Evolutionary conservation across 2,329 filamentous ascomycete species (phyloP).

Genomic region (Neofusicoccum cordaticola): DNA sequence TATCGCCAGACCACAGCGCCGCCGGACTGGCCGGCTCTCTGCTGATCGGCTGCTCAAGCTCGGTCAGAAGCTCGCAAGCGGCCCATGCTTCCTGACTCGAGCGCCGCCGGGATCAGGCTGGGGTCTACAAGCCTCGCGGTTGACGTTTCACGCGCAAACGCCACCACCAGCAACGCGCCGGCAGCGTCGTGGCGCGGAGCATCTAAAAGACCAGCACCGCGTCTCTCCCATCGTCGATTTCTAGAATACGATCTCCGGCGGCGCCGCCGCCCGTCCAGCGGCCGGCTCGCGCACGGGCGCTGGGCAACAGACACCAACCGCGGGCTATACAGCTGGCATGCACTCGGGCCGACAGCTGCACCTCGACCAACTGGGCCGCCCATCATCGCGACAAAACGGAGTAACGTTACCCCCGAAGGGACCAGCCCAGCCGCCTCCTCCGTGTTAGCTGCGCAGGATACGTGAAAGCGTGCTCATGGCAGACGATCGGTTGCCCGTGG

Average conservation of each 20-base stretch:
- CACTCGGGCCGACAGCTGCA: constrained; percentile 13
- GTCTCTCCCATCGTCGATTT: constrained; percentile 10
- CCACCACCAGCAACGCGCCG: not conserved
- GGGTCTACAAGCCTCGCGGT: not conserved
- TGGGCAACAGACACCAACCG: not conserved
- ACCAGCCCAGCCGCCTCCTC: not conserved
- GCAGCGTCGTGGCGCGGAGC: constrained; percentile 5
- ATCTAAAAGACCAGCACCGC: not conserved
- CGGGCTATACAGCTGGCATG: constrained; percentile 3
- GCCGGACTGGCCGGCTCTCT: constrained; percentile 1
- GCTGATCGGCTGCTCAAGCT: constrained; percentile 8
- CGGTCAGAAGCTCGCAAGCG: constrained; percentile 1
- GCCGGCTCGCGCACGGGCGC: not conserved
- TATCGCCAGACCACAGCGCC: not conserved
- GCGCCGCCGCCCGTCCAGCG: not conserved
- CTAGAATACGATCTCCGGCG: constrained; percentile 6
- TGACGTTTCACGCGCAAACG: constrained; percentile 5
- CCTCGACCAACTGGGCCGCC: constrained; percentile 7
- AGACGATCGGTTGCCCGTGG: constrained; percentile 4
- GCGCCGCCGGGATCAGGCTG: not conserved
- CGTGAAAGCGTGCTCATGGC: constrained; percentile 1
- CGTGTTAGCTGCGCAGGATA: constrained; percentile 4
- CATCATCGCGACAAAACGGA: constrained; percentile 11
- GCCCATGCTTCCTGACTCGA: not conserved
- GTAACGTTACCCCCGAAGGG: not conserved